Conservation (phyloP, 345 rosid species). For the Pugionium cornutum region DNA sequence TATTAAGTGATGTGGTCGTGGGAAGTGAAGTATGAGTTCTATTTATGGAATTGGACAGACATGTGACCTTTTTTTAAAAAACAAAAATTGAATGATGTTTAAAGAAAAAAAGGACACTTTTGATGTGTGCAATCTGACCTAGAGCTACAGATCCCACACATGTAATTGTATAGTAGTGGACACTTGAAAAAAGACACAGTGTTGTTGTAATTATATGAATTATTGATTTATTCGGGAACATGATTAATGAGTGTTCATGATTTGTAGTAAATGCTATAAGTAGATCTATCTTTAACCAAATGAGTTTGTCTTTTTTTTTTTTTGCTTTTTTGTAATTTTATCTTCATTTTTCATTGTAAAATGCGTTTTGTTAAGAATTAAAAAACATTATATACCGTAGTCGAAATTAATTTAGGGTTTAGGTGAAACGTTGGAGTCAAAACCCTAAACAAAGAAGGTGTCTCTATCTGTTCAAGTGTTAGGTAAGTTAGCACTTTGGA, state of each 20-base stretch:
- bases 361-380: background rate
- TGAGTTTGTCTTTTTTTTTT: conserved; percentile 33
- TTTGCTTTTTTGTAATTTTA: background rate
- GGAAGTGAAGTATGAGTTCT: conserved; percentile 39
- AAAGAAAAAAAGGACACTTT: conserved; percentile 36
- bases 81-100: conserved; percentile 27
- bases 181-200: conserved; percentile 11
- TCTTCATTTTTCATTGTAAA: background rate
- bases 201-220: conserved; percentile 27
- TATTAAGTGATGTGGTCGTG: conserved; percentile 36
- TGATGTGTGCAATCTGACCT: conserved; percentile 46
- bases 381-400: background rate
- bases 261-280: conserved; percentile 34
- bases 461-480: conserved; percentile 38
- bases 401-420: conserved; percentile 5
- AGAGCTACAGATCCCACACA: conserved; percentile 42
- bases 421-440: conserved; percentile 38
- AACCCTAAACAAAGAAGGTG: conserved; percentile 19
- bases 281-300: conserved; percentile 39
- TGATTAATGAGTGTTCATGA: conserved; percentile 36
- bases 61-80: conserved; percentile 28
- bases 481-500: conserved; percentile 40
- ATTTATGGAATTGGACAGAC: conserved; percentile 38
- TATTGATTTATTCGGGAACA: conserved; percentile 26
- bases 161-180: conserved; percentile 38